Evolutionary conservation across 345 rosid species (phyloP), one percentile per base, ranked within the genome.

Genomic region (Carallia brachiata): DNA sequence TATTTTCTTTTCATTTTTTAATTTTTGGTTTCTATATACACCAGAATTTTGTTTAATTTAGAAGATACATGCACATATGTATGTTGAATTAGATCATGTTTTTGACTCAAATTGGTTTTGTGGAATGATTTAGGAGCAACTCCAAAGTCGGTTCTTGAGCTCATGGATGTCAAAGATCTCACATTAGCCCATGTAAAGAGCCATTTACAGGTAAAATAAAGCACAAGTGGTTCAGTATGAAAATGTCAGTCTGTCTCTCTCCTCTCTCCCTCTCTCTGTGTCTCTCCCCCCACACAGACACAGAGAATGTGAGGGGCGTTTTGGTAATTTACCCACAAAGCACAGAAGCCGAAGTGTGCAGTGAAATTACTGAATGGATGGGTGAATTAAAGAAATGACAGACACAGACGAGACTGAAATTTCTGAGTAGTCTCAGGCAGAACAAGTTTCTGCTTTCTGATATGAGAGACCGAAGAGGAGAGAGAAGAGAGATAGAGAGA

Each of bases 101-200:
- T 30, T 55, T 10, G 0, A 27, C n/a, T 32, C 53, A 19, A 36
- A 16, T 23, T 56, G 5, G 15, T 36, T 53, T 7, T 10, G 36
- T 65, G 36, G 59, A 13, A 18, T 48, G 54, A 56, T 50, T 50
- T 82, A 90, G 97, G 97, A 79, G 97, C 97, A n/a, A 90, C 97
- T 54, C 97, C 97, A 36, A 90, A 90, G 82, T 90, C 96, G 17
- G 96, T 90, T 74, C 90, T 90, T 58, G 96, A 90, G 70, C 90
- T 90, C 61, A 90, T 90, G 96, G 96, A 86, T 79, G 96, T 88
- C 56, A 90, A 90, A 74, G 96, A 88, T 84, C 92, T 90, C 70
- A 90, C 94, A 61, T 86, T 90, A 80, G 90, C 97, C 54, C 97
- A 90, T 73, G 97, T 90, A 66, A 90, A 90, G 81, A 88, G 93